phyloP scores from a whole-genome alignment of 495 filamentous ascomycete genomes.

The Penicillium desertorum region DNA sequence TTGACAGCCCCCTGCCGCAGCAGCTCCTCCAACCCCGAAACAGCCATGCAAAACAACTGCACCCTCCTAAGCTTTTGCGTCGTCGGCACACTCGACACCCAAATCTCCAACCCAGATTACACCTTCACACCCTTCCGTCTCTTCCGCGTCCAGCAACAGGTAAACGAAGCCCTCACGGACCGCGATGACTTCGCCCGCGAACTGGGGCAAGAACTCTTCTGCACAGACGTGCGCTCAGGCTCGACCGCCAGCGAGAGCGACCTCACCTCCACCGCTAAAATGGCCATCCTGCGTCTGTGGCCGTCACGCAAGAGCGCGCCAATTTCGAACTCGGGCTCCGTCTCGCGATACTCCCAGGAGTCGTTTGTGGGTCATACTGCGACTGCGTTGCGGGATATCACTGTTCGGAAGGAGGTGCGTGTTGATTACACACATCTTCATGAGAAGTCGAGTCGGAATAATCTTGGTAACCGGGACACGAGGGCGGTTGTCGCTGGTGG shows the following conservation, averaged over 20 bases:
- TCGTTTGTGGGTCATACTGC: conserved; percentile 25
- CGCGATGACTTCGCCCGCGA: conserved; percentile 52
- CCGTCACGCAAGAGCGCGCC: conserved; percentile 25
- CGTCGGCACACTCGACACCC: conserved; percentile 52
- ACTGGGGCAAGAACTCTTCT: conserved; percentile 33
- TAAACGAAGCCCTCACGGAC: conserved; percentile 50
- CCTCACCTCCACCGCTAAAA: conserved; percentile 25
- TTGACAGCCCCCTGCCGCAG: conserved; percentile 46
- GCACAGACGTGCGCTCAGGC: conserved; percentile 31
- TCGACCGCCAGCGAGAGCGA: conserved; percentile 31
- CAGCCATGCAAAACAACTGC: conserved; percentile 22
- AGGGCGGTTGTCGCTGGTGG: conserved; percentile 36
- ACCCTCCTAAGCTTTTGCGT: conserved; percentile 56
- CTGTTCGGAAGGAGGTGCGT: conserved; percentile 53
- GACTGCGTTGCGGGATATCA: conserved; percentile 47
- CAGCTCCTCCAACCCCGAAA: conserved; percentile 20
- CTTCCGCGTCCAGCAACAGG: conserved; percentile 57
- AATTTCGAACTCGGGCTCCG: conserved; percentile 1
- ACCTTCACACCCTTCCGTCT: conserved; percentile 54
- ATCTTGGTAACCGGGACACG: conserved; percentile 26
- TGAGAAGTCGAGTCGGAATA: conserved; percentile 27
- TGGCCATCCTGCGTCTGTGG: conserved; percentile 35
- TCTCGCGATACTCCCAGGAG: conserved; percentile 38
- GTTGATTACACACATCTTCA: conserved; percentile 48
- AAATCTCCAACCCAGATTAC: conserved; percentile 39